A percentile compares a stretch with the other conserved stretches of the same genome.
These are phyloP conservation scores for Aegilops sharonensis DNA, from an alignment of 176 grass and related monocot species.

Conservation along the genomic window DNA sequence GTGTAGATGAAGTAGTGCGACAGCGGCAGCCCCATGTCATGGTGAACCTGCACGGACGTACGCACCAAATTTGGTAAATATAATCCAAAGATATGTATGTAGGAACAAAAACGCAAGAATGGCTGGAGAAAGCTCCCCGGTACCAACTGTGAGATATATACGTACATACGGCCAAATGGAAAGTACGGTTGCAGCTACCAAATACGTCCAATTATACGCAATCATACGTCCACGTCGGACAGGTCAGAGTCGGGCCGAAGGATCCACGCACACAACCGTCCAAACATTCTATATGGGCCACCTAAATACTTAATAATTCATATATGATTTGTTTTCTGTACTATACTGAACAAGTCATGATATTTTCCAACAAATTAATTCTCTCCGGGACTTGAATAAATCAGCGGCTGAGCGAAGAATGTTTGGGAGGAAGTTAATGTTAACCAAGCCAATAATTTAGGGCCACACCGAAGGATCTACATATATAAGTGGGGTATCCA, in stretches of 20 bases:
- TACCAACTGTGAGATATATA: neutral
- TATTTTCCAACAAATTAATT: neutral
- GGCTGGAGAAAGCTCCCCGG: neutral
- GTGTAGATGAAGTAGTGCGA: conserved; percentile 98
- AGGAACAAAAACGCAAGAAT: no score
- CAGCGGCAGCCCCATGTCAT: conserved; percentile 60
- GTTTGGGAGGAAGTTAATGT: neutral
- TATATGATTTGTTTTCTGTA: neutral
- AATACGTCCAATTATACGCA: neutral
- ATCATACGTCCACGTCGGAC: neutral
- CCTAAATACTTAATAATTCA: neutral
- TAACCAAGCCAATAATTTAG: no score
- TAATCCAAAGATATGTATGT: no score
- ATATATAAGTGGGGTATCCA: neutral
- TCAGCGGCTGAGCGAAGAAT: neutral
- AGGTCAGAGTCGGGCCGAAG: neutral
- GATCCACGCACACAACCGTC: neutral
- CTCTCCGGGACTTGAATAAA: neutral
- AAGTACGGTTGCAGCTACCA: neutral
- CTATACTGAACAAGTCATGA: neutral
- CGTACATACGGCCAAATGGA: neutral
- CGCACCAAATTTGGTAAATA: neutral
- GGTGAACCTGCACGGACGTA: conserved; percentile 32
- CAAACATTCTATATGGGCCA: neutral
- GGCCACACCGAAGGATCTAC: neutral